Evolutionary conservation across 2,329 filamentous ascomycete genomes (phyloP), one percentile per base, ranked within the genome.

Genomic region (Teratosphaeriaceae sp.): DNA sequence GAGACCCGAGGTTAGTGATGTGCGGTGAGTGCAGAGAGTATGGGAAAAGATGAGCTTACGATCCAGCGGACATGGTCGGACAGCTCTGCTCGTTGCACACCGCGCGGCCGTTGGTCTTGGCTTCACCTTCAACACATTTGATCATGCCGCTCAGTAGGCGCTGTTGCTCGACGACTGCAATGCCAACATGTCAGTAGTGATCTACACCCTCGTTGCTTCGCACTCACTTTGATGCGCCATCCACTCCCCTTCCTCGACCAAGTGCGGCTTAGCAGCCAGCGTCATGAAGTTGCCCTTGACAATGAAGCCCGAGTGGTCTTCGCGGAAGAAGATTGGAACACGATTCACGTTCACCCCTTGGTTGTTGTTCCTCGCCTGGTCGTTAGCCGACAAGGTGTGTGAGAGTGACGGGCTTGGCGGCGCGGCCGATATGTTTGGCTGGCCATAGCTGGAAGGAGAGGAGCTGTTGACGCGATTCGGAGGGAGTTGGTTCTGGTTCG

Each of bases 271-370:
- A 38, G 88, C 88, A 58, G 89, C 94, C 46, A 97, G 70, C 9
- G 90, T 96, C 83, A 95, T 88, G 63, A 97, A 96, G 70, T 96
- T 97, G 46, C 90, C 90, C 71, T 90, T 94, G 59, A 96, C 89
- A 52, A 95, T 94, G 59, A 94, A 81, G 62, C 84, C 85, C 42
- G 85, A 82, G 61, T 86, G 84, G 48, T 79, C 70, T 43, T 83
- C 76, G 58, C 85, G 83, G 58, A 88, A 79, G 80, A 85, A 88
- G 48, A 86, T 69, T 13, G 85, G 85, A 30, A 78, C 75, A 46
- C 82, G 82, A 46, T 82, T 79, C 59, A 81, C 26, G 34, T 33
- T 35, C 44, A n/a, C n/a, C n/a, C n/a, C n/a, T n/a, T 42, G 15
- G 35, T 47, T 44, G 43, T n/a, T 46, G 48, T 46, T 60, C 53